phyloP scores from a whole-genome alignment of 805 yeast genomes.

The Yamadazyma scolyti region DNA sequence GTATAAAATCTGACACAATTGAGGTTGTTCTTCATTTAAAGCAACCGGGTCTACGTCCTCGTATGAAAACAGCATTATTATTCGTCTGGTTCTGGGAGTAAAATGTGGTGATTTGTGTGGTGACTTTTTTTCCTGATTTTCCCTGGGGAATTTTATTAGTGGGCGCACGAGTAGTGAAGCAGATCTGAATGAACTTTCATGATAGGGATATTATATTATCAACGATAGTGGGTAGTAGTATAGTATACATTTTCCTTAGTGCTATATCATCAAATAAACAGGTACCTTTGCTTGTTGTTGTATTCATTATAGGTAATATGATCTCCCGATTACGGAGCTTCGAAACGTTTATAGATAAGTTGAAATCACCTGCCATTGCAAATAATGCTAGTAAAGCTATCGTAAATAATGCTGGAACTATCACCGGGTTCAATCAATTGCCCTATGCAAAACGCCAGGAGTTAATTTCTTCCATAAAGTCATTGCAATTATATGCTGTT shows the following conservation, averaged over 20 bases:
- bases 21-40: conserved; percentile 39
- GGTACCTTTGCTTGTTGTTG: conserved; percentile 24
- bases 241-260: conserved; percentile 17
- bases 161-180: too few species aligned
- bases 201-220: conserved; percentile 17
- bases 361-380: not conserved
- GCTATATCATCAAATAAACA: conserved; percentile 17
- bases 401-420: not conserved
- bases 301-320: conserved; percentile 32
- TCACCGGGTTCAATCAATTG: conserved; percentile 4
- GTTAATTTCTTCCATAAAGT: conserved; percentile 40
- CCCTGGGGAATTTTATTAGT: conserved; percentile 8
- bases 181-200: conserved; percentile 8
- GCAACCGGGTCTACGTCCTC: conserved; percentile 44
- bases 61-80: conserved; percentile 18
- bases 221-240: conserved; percentile 13
- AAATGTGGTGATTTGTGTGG: not conserved
- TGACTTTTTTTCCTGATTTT: not conserved
- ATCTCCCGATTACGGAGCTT: conserved; percentile 14
- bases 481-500: conserved; percentile 41
- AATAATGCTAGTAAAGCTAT: not conserved
- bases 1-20: conserved; percentile 66
- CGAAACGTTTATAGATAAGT: conserved; percentile 4
- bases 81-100: not conserved
- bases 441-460: conserved; percentile 15